These are phyloP conservation scores for Pyricularia pennisetigena DNA, from an alignment of 2,329 filamentous ascomycete genomes.

Conservation along the genomic window DNA sequence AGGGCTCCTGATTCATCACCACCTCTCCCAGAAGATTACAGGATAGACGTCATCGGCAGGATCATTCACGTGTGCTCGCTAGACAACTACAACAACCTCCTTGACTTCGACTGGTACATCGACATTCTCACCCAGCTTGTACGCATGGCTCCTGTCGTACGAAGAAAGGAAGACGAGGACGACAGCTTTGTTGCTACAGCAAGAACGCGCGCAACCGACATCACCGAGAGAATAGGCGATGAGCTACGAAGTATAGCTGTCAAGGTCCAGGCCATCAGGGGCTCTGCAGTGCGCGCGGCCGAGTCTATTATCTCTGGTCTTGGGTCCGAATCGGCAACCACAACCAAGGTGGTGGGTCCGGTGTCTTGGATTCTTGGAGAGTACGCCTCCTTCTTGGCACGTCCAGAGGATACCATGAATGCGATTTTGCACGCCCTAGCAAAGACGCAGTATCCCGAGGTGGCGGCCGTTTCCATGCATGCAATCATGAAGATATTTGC, in stretches of 20 bases:
- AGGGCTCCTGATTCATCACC: conserved; percentile 32
- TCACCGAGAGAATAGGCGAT: conserved; percentile 66
- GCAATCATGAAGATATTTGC: conserved; percentile 80
- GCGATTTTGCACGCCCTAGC: conserved; percentile 61
- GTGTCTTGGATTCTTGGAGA: conserved; percentile 84
- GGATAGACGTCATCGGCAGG: conserved; percentile 67
- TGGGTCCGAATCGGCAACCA: conserved; percentile 35
- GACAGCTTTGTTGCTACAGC: conserved; percentile 20
- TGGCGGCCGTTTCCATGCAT: conserved; percentile 73
- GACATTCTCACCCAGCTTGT: conserved; percentile 81
- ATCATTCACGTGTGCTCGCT: conserved; percentile 85
- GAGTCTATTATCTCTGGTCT: conserved; percentile 61
- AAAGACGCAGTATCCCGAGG: conserved; percentile 47
- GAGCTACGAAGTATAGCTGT: conserved; percentile 88
- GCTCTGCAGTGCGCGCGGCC: conserved; percentile 72
- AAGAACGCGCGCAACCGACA: conserved; percentile 27
- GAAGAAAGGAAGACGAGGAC: conserved; percentile 24
- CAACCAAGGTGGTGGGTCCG: conserved; percentile 57
- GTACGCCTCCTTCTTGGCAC: conserved; percentile 63
- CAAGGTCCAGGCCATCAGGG: conserved; percentile 75
- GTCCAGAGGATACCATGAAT: conserved; percentile 62
- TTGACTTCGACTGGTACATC: conserved; percentile 97
- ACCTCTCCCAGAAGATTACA: conserved; percentile 77
- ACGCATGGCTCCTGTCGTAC: conserved; percentile 51
- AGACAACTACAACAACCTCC: conserved; percentile 76